Evolutionary conservation across 2,329 filamentous ascomycete species (phyloP).

Genomic region (Calycina marina): DNA sequence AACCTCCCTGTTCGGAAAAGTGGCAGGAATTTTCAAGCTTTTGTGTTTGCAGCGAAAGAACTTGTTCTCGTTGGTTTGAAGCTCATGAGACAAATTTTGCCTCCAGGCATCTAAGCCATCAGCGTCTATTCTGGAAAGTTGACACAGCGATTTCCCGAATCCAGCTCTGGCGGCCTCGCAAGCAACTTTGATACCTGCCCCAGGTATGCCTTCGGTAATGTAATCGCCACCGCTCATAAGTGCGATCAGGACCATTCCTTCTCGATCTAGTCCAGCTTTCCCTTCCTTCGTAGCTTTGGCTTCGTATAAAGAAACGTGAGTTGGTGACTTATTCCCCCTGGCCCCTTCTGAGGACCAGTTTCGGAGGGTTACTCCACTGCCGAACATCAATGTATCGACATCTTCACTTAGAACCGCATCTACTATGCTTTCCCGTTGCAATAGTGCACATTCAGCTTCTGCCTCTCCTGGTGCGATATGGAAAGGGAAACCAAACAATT

Average conservation of each 20-base stretch:
- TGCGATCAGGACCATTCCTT: constrained; percentile 88
- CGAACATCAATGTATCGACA: constrained; percentile 96
- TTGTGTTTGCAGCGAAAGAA: constrained; percentile 67
- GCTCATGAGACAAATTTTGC: constrained; percentile 54
- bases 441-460: constrained; percentile 82
- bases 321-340: constrained; percentile 52
- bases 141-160: constrained; percentile 65
- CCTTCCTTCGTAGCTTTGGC: constrained; percentile 37
- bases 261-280: constrained; percentile 49
- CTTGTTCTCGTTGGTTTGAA: constrained; percentile 70
- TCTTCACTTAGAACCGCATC: constrained; percentile 94
- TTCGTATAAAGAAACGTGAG: constrained; percentile 76
- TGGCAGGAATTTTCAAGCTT: constrained; percentile 58
- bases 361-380: constrained; percentile 61
- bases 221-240: constrained; percentile 96
- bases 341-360: constrained; percentile 68
- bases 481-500: constrained; percentile 68
- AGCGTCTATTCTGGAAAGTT: constrained; percentile 42
- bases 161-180: constrained; percentile 82
- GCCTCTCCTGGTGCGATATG: constrained; percentile 90
- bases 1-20: constrained; percentile 68
- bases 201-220: constrained; percentile 70
- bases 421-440: constrained; percentile 70
- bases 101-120: constrained; percentile 55
- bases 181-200: constrained; percentile 76